These are phyloP conservation scores for Graphium sp. DNA, from an alignment of 2,329 filamentous ascomycete species.

Conservation along the genomic window DNA sequence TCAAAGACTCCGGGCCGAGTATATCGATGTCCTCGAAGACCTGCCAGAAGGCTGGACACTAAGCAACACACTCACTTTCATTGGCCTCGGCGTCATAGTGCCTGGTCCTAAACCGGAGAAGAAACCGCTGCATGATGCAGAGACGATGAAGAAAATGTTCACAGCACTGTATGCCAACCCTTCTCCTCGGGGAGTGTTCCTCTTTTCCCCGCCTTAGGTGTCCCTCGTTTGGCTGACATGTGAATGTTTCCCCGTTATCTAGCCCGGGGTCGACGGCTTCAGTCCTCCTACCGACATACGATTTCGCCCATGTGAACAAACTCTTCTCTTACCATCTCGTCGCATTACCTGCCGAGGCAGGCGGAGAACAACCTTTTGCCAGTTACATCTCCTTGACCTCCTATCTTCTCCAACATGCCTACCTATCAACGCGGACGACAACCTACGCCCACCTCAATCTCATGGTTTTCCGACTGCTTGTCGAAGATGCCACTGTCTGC, in stretches of 20 bases:
- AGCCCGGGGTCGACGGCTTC: constrained; percentile 70
- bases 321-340: constrained; percentile 81
- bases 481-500: constrained; percentile 70
- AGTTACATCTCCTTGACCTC: constrained; percentile 78
- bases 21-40: constrained; percentile 79
- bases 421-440: constrained; percentile 61
- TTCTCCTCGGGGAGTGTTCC: too few relatives aligned
- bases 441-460: constrained; percentile 76
- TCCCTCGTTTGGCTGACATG: too few relatives aligned
- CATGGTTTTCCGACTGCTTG: constrained; percentile 68
- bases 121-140: constrained; percentile 45
- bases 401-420: constrained; percentile 85
- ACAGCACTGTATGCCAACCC: constrained; percentile 42
- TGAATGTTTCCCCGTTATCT: too few relatives aligned
- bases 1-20: constrained; percentile 49
- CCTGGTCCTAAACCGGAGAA: constrained; percentile 48
- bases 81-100: constrained; percentile 65
- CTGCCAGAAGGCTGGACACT: constrained; percentile 80
- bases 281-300: constrained; percentile 71
- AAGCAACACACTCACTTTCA: constrained; percentile 62
- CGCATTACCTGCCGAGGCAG: constrained; percentile 43
- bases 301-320: constrained; percentile 90
- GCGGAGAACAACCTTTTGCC: constrained; percentile 57
- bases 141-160: constrained; percentile 72
- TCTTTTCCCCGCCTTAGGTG: too few relatives aligned